Base-by-base conservation (phyloP, 2,329 filamentous ascomycete species). In the Penicillium sp. region DNA sequence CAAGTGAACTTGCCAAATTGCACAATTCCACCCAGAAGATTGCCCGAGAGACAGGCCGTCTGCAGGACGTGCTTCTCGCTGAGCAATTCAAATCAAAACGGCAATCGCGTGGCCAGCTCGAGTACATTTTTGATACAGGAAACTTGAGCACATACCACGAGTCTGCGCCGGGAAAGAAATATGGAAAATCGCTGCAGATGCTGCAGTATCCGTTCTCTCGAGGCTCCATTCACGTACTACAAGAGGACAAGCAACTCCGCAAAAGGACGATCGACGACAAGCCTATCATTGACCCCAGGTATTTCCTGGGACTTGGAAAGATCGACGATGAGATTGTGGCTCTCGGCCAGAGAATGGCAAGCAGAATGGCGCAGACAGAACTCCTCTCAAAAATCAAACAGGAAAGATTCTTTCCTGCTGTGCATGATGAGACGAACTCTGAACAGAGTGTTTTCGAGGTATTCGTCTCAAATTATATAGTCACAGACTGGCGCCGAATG, bases 151-250 rank as follows among this genome's bases (percentile, higher is more conserved):
- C 79, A 51, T 70, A 63, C 71, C 80, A 69, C 51, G 66, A 37
- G 55, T 71, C 55, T 49, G 71, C 62, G 58, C 69, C 47, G 0
- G 73, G 69, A 1, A 83, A 79, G 60, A 78, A 76, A 56, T 83
- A 84, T 57, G 80, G 73, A 8, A 82, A 79, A 2, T 77, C 83
- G 73, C 63, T 84, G 0, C 78, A 80, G 58, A 80, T 83, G 59
- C 69, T 84, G 1, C 82, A 84, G 60, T 83, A 84, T 67, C 82
- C 83, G 0, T 82, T 82, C 34, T 79, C 81, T 0, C 71, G 75
- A 3, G 83, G 83, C 0, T 78, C 74, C 1, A 73, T 84, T 10
- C 83, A 85, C 59, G 77, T 84, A 4, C 52, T 58, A 2, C 63
- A 71, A 1, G 54, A 43, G 34, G 28, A 38, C 6, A 54, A 63